These are phyloP conservation scores for Candida orba DNA, from an alignment of 805 yeast genomes.

Conservation along the genomic window DNA sequence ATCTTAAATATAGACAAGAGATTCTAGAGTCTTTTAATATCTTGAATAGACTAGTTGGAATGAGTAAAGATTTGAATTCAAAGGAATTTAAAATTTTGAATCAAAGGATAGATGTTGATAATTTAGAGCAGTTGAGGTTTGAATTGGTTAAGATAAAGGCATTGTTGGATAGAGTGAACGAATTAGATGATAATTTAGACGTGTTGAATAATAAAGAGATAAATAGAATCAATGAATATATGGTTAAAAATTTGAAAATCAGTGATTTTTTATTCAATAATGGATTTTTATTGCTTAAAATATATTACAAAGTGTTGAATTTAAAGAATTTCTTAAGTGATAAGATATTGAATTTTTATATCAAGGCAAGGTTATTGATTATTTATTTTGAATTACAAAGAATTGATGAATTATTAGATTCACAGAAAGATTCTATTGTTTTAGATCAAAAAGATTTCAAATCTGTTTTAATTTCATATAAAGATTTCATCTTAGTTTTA, in stretches of 20 bases:
- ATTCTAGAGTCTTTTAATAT: slow-evolving; percentile 6
- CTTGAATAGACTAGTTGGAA: not conserved
- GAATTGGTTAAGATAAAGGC: slow-evolving; percentile 1
- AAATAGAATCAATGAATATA: slow-evolving; percentile 1
- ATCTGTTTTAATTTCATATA: slow-evolving; percentile 42
- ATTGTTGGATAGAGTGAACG: slow-evolving; percentile 4
- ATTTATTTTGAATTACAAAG: slow-evolving; percentile 57
- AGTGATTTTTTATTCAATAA: slow-evolving; percentile 13
- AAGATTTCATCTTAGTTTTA: slow-evolving; percentile 50
- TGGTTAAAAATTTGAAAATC: slow-evolving; percentile 5
- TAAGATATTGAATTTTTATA: slow-evolving; percentile 49
- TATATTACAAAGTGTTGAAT: slow-evolving; percentile 32
- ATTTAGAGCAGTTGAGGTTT: slow-evolving; percentile 5
- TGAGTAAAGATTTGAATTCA: slow-evolving; percentile 2
- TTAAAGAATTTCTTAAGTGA: slow-evolving; percentile 45
- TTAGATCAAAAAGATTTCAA: slow-evolving; percentile 28
- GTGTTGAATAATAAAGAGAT: not conserved
- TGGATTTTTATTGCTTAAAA: slow-evolving; percentile 20
- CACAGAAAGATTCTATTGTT: slow-evolving; percentile 16
- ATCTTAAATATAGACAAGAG: slow-evolving; percentile 6
- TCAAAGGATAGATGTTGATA: slow-evolving; percentile 3
- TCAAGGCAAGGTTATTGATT: slow-evolving; percentile 55
- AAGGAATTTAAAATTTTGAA: slow-evolving; percentile 4
- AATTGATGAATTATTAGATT: slow-evolving; percentile 25
- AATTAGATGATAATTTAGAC: slow-evolving; percentile 6